phyloP scores from a whole-genome alignment of 2,329 filamentous ascomycete species.

The Cordyceps cateniannulata region DNA sequence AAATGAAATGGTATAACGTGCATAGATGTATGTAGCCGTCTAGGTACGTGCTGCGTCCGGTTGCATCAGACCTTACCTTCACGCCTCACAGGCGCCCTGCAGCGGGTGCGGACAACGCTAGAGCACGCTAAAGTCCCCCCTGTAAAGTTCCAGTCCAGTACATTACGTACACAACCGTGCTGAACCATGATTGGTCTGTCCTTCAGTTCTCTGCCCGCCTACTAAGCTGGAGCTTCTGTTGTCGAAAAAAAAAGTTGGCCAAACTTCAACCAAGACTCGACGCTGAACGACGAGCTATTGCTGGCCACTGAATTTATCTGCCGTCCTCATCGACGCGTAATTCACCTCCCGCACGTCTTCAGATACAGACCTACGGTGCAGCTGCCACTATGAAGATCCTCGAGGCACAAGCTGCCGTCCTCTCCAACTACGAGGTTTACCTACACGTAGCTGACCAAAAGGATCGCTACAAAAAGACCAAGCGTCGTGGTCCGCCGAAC shows the following conservation, averaged over 20 bases:
- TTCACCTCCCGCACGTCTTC: not conserved
- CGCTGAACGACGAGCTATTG: not conserved
- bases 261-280: not conserved
- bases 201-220: too few species aligned
- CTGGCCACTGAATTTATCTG: not conserved
- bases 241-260: not conserved
- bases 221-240: not conserved
- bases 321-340: not conserved
- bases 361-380: not conserved
- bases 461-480: constrained; percentile 42
- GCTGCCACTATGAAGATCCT: constrained; percentile 56
- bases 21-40: too few species aligned
- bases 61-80: too few species aligned
- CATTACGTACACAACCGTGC: too few species aligned
- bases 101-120: too few species aligned
- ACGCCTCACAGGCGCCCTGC: too few species aligned
- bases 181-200: not conserved
- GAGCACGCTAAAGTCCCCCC: too few species aligned
- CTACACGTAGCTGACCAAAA: constrained; percentile 55
- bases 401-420: constrained; percentile 60
- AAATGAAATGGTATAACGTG: too few species aligned
- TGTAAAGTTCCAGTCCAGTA: too few species aligned
- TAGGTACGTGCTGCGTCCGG: too few species aligned
- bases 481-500: constrained; percentile 48
- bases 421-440: constrained; percentile 70